phyloP scores from a whole-genome alignment of 202 grass and related monocot species.

The Alloteropsis angusta region DNA sequence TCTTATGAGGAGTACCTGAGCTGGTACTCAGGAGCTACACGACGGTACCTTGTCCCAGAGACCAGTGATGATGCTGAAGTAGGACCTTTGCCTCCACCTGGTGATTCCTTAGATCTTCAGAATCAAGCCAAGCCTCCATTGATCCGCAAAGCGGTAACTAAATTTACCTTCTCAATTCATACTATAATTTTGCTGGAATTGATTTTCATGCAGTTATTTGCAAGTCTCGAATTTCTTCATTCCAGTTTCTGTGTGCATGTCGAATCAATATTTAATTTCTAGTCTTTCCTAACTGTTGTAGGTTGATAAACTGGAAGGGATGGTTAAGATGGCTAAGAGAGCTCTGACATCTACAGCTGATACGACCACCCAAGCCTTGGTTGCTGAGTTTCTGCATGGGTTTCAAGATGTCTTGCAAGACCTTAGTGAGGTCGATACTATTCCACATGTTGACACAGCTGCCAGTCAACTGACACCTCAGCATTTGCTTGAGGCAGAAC shows the following conservation, averaged over 20 bases:
- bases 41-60: conserved; percentile 38
- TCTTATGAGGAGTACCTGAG: conserved; percentile 38
- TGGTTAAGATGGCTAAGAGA: conserved; percentile 34
- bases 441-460: conserved; percentile 9
- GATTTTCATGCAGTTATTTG: not conserved
- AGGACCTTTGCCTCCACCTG: not conserved
- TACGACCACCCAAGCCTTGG: conserved; percentile 28
- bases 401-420: conserved; percentile 43
- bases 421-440: conserved; percentile 21
- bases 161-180: not conserved
- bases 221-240: not conserved
- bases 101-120: conserved; percentile 12
- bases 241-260: not conserved
- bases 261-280: not conserved
- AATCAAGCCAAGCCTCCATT: conserved; percentile 30
- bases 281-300: conserved; percentile 4
- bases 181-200: not conserved
- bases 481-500: conserved; percentile 8
- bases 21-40: conserved; percentile 40
- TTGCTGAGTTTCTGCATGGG: conserved; percentile 35
- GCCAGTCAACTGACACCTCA: not conserved
- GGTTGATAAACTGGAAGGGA: conserved; percentile 38
- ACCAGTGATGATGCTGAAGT: conserved; percentile 21
- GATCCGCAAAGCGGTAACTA: conserved; percentile 35
- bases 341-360: conserved; percentile 31